phyloP scores from a whole-genome alignment of 805 yeast genomes.

The Torulaspora indica region DNA sequence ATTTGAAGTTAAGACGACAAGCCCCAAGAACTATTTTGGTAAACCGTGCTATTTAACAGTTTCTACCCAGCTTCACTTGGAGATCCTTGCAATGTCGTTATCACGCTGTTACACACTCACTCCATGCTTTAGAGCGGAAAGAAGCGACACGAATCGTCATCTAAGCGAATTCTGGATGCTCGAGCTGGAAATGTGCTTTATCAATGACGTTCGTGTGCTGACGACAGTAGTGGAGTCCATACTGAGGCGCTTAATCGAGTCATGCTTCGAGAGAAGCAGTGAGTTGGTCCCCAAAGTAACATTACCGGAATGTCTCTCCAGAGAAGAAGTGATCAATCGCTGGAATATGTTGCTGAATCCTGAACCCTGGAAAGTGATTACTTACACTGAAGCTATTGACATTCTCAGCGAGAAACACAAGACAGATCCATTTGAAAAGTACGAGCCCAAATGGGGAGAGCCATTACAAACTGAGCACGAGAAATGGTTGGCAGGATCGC shows the following conservation, averaged over 20 bases:
- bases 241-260: slow-evolving; percentile 50
- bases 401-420: slow-evolving; percentile 39
- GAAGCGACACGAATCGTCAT: slow-evolving; percentile 86
- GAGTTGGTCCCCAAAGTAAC: slow-evolving; percentile 18
- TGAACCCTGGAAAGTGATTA: slow-evolving; percentile 59
- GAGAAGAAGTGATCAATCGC: slow-evolving; percentile 40
- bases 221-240: slow-evolving; percentile 64
- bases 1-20: slow-evolving; percentile 49
- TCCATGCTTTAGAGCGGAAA: slow-evolving; percentile 94
- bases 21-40: slow-evolving; percentile 49
- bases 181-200: slow-evolving; percentile 81
- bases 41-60: slow-evolving; percentile 71
- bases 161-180: slow-evolving; percentile 96
- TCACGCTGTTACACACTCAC: slow-evolving; percentile 81
- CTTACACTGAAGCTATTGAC: slow-evolving; percentile 72
- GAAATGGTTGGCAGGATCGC: slow-evolving; percentile 74
- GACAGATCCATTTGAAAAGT: slow-evolving; percentile 37
- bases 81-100: slow-evolving; percentile 67
- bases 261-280: slow-evolving; percentile 28
- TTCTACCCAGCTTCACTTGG: slow-evolving; percentile 87
- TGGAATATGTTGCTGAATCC: slow-evolving; percentile 53
- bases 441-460: slow-evolving; percentile 62
- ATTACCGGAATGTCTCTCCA: slow-evolving; percentile 16
- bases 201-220: slow-evolving; percentile 53
- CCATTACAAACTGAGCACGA: slow-evolving; percentile 81